Base-by-base conservation (phyloP, 1,284 basidiomycete genomes). In the Vanrija pseudolonga region DNA sequence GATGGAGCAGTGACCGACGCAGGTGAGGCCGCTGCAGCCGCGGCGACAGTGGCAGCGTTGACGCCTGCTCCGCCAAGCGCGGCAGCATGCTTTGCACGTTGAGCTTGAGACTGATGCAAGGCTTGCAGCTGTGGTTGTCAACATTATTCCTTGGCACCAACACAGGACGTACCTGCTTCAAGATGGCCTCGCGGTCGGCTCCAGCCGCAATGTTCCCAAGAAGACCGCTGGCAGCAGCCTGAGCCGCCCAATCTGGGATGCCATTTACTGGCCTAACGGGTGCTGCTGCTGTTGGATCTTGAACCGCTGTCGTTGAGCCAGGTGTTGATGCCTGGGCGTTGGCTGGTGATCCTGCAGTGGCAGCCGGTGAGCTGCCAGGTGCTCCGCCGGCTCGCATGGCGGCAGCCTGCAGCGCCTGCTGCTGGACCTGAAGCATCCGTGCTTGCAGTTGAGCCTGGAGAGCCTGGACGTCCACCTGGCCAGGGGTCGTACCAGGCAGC, bases 161-260 rank as follows among this genome's bases (percentile, higher is more conserved):
- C 23, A 38, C 19, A 15, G 7, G 7, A 63, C 68, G 54, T 26
- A 69, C 69, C 64, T 73, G 72, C 55, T 68, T 69, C 62, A 73
- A 63, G 39, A 73, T 68, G 14, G 66, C 67, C 23, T 73, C 70
- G n/a, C 65, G 65, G 40, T 61, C 67, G 3, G 57, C 54, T 2
- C 64, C 66, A 24, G 49, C 18, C n/a, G 50, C 53, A 20, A 65
- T 44, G 37, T 55, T 54, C 20, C 54, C 44, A 15, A 68, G 39
- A 51, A 65, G 44, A 11, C 55, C 56, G 18, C 47, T 56, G 1
- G 60, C 57, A 24, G 48, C 51, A n/a, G 56, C 51, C 2, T 45
- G 44, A 3, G 41, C 40, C 2, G 57, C 54, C 58, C 58, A 60
- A 20, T 60, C 58, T 2, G 58, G 58, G 1, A 56, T 36, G 4